Percentiles rank a stretch among this genome's conserved stretches.
phyloP scores from a whole-genome alignment of 78 protist species.

The Dictyostelium citrinum region DNA sequence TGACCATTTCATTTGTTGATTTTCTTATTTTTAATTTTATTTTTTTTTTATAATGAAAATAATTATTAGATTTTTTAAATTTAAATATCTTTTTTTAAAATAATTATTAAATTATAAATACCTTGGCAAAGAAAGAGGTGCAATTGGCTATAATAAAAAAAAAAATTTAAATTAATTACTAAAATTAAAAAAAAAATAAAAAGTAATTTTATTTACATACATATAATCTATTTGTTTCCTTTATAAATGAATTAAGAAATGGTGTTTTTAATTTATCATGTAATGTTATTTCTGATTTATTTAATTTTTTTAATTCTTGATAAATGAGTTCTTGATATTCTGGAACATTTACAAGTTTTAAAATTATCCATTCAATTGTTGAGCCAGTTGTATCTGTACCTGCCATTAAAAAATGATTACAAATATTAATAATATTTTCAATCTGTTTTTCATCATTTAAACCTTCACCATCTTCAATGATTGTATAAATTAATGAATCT shows the following conservation, averaged over 20 bases:
- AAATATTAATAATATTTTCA: neutral
- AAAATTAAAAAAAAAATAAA: too few species aligned
- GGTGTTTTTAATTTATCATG: neutral
- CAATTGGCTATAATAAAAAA: too few species aligned
- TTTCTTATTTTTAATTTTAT: too few species aligned
- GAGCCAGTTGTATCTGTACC: conserved; percentile 8
- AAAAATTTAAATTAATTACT: too few species aligned
- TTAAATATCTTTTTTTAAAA: too few species aligned
- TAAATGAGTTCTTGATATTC: neutral
- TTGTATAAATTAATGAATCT: neutral
- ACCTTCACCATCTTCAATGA: neutral
- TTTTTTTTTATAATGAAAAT: too few species aligned
- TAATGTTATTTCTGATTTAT: neutral
- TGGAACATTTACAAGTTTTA: neutral
- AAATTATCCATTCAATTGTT: neutral
- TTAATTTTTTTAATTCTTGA: neutral
- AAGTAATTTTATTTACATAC: neutral
- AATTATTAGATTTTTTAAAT: too few species aligned
- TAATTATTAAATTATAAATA: too few species aligned
- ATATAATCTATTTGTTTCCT: neutral
- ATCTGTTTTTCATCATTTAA: neutral
- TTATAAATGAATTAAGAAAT: neutral
- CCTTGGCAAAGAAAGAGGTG: neutral
- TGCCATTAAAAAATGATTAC: neutral
- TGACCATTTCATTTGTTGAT: neutral